Evolutionary conservation across 2,329 filamentous ascomycete genomes (phyloP).

Genomic region (Dothistroma septosporum): DNA sequence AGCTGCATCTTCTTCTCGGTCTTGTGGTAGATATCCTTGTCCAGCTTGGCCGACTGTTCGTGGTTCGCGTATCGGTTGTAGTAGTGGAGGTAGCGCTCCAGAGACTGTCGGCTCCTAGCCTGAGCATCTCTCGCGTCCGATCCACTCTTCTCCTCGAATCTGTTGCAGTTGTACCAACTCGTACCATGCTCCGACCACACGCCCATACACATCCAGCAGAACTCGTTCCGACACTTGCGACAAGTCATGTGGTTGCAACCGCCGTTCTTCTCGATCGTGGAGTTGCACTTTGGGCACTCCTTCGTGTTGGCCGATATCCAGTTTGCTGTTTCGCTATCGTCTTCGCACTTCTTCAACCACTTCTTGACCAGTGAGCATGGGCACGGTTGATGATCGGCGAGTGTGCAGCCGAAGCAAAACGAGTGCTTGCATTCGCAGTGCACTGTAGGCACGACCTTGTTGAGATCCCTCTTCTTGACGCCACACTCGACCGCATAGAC

Average conservation of each 20-base stretch:
- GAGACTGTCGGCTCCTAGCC: conserved; percentile 79
- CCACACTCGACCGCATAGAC: conserved; percentile 85
- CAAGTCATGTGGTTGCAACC: conserved; percentile 99
- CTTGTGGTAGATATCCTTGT: conserved; percentile 93
- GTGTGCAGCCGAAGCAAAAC: conserved; percentile 93
- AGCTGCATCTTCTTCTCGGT: conserved; percentile 99
- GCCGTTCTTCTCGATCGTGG: conserved; percentile 98
- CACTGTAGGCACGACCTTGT: conserved; percentile 83
- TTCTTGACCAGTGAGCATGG: conserved; percentile 87
- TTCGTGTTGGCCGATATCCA: conserved; percentile 99
- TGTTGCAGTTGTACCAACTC: conserved; percentile 99
- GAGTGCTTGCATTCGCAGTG: conserved; percentile 76
- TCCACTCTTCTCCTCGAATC: conserved; percentile 94
- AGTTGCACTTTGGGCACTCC: conserved; percentile 92
- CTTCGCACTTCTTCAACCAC: conserved; percentile 97
- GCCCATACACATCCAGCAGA: conserved; percentile 99
- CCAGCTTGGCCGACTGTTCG: conserved; percentile 92
- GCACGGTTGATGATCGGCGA: conserved; percentile 86
- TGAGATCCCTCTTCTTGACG: conserved; percentile 82
- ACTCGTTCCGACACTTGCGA: conserved; percentile 90
- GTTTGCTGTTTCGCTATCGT: conserved; percentile 96
- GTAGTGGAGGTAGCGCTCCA: conserved; percentile 97
- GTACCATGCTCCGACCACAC: conserved; percentile 98
- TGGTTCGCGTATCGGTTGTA: conserved; percentile 99
- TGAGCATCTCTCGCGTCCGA: conserved; percentile 86